Percentiles rank a stretch among this genome's conserved stretches.
Evolutionary conservation across 805 yeast genomes (phyloP).

Genomic region (Yamadazyma takamatsuzukensis): DNA sequence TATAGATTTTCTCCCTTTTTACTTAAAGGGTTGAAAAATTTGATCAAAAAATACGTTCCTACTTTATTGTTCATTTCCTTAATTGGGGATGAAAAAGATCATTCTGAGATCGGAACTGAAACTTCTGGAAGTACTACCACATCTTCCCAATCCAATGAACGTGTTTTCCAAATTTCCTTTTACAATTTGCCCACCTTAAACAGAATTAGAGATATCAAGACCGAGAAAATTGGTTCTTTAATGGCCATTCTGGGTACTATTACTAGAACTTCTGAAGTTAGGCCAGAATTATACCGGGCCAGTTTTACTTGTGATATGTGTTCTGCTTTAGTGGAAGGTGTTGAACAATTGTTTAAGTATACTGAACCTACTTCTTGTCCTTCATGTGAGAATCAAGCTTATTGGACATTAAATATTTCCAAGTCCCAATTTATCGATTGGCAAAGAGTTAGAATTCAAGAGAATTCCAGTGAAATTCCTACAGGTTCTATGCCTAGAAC

Average conservation of each 20-base stretch:
- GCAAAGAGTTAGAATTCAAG: constrained; percentile 95
- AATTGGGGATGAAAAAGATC: constrained; percentile 41
- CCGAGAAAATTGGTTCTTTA: constrained; percentile 83
- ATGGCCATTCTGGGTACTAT: constrained; percentile 90
- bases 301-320: constrained; percentile 89
- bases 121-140: constrained; percentile 26
- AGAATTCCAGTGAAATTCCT: constrained; percentile 93
- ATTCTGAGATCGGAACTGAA: constrained; percentile 2
- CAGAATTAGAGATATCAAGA: constrained; percentile 84
- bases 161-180: constrained; percentile 85
- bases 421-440: constrained; percentile 91
- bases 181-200: constrained; percentile 79
- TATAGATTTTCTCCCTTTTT: constrained; percentile 89
- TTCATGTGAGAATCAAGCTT: constrained; percentile 78
- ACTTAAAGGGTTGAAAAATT: constrained; percentile 65
- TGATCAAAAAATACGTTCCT: constrained; percentile 75
- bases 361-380: constrained; percentile 95
- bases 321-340: constrained; percentile 77
- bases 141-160: constrained; percentile 52
- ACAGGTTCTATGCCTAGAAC: constrained; percentile 99
- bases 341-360: constrained; percentile 88
- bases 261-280: constrained; percentile 91
- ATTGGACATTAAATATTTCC: constrained; percentile 79
- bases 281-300: constrained; percentile 88
- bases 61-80: constrained; percentile 44